phyloP scores from a whole-genome alignment of 495 filamentous ascomycete species.

The Penicillium desertorum region DNA sequence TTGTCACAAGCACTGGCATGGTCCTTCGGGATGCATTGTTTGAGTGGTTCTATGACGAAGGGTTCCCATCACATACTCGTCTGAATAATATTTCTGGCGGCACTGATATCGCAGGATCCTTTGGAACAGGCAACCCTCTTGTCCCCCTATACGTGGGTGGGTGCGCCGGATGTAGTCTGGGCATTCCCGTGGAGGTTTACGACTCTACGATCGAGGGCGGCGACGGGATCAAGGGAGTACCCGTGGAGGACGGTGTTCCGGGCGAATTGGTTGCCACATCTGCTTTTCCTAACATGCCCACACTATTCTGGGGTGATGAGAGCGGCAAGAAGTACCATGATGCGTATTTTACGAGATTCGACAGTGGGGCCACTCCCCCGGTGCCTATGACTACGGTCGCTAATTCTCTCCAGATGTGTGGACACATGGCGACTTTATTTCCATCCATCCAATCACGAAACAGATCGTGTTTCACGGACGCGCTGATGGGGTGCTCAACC shows the following conservation, averaged over 20 bases:
- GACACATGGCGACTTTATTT: slow-evolving; percentile 79
- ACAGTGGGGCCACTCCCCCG: slow-evolving; percentile 27
- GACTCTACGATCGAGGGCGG: slow-evolving; percentile 55
- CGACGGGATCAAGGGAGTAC: slow-evolving; percentile 50
- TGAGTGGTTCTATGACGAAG: slow-evolving; percentile 81
- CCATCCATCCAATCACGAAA: slow-evolving; percentile 64
- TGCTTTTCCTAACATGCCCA: slow-evolving; percentile 72
- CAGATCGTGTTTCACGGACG: slow-evolving; percentile 69
- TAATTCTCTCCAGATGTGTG: slow-evolving; percentile 54
- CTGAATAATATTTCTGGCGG: slow-evolving; percentile 75
- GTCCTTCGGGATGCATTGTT: slow-evolving; percentile 70
- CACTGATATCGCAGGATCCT: slow-evolving; percentile 74
- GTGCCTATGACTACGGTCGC: not conserved
- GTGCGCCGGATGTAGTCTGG: slow-evolving; percentile 62
- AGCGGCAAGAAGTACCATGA: slow-evolving; percentile 59
- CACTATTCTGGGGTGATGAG: slow-evolving; percentile 66
- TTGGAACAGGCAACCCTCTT: slow-evolving; percentile 68
- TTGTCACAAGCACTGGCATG: slow-evolving; percentile 74
- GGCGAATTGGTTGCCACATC: slow-evolving; percentile 71
- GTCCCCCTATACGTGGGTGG: slow-evolving; percentile 70
- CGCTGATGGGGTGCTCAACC: slow-evolving; percentile 76
- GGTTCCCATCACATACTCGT: slow-evolving; percentile 62
- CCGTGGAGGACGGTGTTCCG: slow-evolving; percentile 59
- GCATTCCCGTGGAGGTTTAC: slow-evolving; percentile 65
- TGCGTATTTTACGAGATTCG: slow-evolving; percentile 71